phyloP scores from a whole-genome alignment of 139 green algal species.

The Micractinium sp. region DNA sequence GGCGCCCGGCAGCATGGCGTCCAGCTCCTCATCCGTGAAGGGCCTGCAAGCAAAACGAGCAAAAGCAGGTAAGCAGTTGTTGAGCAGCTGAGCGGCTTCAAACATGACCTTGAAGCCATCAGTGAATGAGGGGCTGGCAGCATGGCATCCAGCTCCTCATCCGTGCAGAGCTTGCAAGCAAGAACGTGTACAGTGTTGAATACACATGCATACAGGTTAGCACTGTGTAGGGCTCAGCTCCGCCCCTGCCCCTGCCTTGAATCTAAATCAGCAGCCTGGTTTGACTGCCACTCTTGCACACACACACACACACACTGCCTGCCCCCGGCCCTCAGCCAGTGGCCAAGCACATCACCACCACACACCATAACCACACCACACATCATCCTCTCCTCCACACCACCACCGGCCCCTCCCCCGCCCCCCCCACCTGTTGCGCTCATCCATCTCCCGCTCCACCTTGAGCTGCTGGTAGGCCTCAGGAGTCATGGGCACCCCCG shows the following conservation, averaged over 20 bases:
- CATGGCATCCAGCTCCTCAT: not conserved
- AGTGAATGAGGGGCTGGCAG: not conserved
- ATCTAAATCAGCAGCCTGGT: too few relatives aligned
- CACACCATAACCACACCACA: not conserved
- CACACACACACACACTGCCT: too few relatives aligned
- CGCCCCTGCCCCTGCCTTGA: not conserved
- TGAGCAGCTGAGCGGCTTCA: not conserved
- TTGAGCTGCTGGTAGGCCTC: constrained; percentile 79
- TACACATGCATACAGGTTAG: too few relatives aligned
- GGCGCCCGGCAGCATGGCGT: constrained; percentile 90
- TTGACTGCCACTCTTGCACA: too few relatives aligned
- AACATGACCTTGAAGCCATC: too few relatives aligned
- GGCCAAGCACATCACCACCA: not conserved
- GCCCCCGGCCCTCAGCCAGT: too few relatives aligned
- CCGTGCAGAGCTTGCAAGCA: too few relatives aligned
- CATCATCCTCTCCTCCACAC: too few relatives aligned
- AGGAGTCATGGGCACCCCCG: constrained; percentile 73
- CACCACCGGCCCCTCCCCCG: not conserved
- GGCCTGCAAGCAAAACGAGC: constrained; percentile 33
- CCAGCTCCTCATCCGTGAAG: constrained; percentile 93
- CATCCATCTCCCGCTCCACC: constrained; percentile 90
- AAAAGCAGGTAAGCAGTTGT: not conserved
- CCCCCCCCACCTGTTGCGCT: constrained; percentile 79
- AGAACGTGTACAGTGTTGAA: too few relatives aligned
- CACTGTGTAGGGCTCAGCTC: not conserved